Conservation (phyloP, 148 eudicot genomes). For the Diospyros lotus region DNA sequence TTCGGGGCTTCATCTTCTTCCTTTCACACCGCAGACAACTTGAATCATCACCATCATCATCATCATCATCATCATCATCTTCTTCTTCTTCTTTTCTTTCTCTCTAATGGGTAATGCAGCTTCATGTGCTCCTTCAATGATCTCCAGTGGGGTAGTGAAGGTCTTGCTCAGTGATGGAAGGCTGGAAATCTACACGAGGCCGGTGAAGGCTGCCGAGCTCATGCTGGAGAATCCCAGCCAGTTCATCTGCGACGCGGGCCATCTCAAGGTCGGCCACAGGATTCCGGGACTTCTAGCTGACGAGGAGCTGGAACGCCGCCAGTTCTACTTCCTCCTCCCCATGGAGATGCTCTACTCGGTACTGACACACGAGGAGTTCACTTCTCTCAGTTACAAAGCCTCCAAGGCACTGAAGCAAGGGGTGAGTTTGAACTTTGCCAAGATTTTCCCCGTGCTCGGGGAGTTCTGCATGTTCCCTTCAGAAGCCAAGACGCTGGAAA, state of each 20-base stretch:
- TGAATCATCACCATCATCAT: background rate
- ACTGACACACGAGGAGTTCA: constrained; percentile 46
- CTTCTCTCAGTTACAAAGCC: constrained; percentile 26
- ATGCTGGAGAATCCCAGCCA: constrained; percentile 53
- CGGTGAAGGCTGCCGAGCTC: constrained; percentile 41
- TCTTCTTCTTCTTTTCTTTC: constrained; percentile 3
- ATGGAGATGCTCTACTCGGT: constrained; percentile 53
- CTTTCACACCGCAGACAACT: background rate
- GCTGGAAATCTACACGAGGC: constrained; percentile 26
- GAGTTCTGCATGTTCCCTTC: constrained; percentile 34
- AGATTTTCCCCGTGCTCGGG: constrained; percentile 30
- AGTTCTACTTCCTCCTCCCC: constrained; percentile 42
- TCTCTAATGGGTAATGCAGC: constrained; percentile 51
- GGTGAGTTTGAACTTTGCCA: constrained; percentile 33
- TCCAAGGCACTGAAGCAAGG: constrained; percentile 31
- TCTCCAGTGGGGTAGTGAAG: constrained; percentile 22
- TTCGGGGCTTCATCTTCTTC: no score
- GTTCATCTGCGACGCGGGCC: constrained; percentile 39
- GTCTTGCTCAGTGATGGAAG: constrained; percentile 38
- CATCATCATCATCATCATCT: background rate
- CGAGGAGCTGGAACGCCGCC: constrained; percentile 33
- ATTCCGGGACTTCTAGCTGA: constrained; percentile 44
- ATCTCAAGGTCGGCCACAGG: constrained; percentile 42
- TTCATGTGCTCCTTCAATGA: constrained; percentile 42
- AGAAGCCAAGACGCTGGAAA: constrained; percentile 13